phyloP scores from a whole-genome alignment of 805 yeast genomes.

The Wickerhamiella occidentalis region DNA sequence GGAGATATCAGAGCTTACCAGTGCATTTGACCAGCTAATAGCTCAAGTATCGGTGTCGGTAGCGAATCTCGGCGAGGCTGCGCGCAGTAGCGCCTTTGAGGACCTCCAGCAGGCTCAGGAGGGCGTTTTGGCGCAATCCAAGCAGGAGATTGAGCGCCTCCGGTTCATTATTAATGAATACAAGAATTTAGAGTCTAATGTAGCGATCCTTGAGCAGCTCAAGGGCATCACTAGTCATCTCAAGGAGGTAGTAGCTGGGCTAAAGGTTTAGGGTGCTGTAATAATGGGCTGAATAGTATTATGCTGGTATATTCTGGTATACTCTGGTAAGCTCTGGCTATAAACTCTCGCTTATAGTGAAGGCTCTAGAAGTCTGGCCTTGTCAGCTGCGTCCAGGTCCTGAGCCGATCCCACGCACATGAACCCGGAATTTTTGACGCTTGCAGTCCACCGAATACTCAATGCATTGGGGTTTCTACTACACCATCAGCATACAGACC shows the following conservation, averaged over 20 bases:
- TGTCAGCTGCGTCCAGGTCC: background rate
- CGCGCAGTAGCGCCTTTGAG: background rate
- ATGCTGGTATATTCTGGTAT: too few species aligned
- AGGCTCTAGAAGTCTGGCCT: background rate
- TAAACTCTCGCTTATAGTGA: too few species aligned
- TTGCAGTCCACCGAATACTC: background rate
- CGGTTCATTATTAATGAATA: background rate
- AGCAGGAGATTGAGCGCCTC: slow-evolving; percentile 1
- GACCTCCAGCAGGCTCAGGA: slow-evolving; percentile 3
- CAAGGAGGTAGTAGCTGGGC: slow-evolving; percentile 3
- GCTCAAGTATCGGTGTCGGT: background rate
- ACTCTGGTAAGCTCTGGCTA: too few species aligned
- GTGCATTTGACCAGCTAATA: slow-evolving; percentile 1
- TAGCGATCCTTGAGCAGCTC: slow-evolving; percentile 8
- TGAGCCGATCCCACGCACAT: background rate
- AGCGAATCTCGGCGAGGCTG: background rate
- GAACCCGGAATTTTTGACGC: background rate
- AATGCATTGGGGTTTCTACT: background rate
- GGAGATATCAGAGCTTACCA: slow-evolving; percentile 2
- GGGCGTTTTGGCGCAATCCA: background rate
- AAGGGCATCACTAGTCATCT: background rate
- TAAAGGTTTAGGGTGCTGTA: background rate
- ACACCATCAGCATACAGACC: background rate
- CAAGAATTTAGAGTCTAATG: background rate
- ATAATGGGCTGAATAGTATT: too few species aligned